phyloP scores from a whole-genome alignment of 306 rosid genomes.

The Cicer pinnatifidum region DNA sequence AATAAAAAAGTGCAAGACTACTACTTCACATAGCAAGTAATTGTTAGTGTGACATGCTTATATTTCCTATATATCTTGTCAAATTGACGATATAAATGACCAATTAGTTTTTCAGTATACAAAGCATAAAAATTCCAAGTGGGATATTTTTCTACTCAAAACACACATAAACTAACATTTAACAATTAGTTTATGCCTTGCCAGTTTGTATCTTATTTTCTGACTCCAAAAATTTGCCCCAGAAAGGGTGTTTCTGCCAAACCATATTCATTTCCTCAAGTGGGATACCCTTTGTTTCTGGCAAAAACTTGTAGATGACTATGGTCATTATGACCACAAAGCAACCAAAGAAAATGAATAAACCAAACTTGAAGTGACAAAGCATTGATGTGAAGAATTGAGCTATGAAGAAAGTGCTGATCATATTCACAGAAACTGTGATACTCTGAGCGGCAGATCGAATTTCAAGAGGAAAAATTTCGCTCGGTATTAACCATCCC shows the following conservation, averaged over 20 bases:
- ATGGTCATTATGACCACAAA: conserved; percentile 59
- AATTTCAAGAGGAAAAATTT: conserved; percentile 69
- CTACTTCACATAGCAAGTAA: neutral
- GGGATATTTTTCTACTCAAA: neutral
- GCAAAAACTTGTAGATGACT: conserved; percentile 61
- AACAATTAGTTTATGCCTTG: conserved; percentile 15
- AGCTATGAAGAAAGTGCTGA: conserved; percentile 66
- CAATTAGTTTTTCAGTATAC: neutral
- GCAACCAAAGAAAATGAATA: conserved; percentile 69
- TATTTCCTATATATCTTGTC: neutral
- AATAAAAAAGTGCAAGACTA: neutral
- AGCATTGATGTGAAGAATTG: conserved; percentile 72
- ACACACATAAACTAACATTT: conserved; percentile 5
- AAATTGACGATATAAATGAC: neutral
- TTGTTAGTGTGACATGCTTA: neutral
- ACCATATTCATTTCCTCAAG: conserved; percentile 69
- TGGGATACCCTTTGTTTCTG: conserved; percentile 76
- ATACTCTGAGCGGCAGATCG: conserved; percentile 69
- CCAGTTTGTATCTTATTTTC: neutral
- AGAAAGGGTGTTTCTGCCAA: conserved; percentile 66
- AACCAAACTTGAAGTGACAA: conserved; percentile 68
- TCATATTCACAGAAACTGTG: conserved; percentile 67
- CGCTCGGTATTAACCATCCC: conserved; percentile 86
- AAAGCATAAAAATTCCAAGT: neutral
- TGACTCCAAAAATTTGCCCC: conserved; percentile 55